phyloP scores from a whole-genome alignment of 805 yeast species.

The Starmerella ratchasimensis region DNA sequence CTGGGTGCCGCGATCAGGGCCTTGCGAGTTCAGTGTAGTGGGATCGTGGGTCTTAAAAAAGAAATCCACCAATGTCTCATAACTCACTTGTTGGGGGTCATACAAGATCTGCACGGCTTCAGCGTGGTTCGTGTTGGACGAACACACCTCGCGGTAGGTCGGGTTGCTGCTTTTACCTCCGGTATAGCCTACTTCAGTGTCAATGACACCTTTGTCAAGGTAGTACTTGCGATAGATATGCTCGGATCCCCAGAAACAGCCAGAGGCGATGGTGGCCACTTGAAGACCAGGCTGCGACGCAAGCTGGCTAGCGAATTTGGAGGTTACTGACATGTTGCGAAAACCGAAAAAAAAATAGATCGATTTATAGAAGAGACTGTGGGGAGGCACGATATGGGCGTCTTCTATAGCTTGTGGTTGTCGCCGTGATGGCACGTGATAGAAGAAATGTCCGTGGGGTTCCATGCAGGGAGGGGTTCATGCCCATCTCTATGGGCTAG shows the following conservation, averaged over 20 bases:
- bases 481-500: too few relatives aligned
- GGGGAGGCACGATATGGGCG: too few relatives aligned
- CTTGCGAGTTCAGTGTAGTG: conserved; percentile 69
- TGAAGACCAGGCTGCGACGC: conserved; percentile 6
- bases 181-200: conserved; percentile 78
- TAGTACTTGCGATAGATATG: conserved; percentile 64
- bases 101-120: conserved; percentile 75
- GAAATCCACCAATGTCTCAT: conserved; percentile 56
- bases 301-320: conserved; percentile 7
- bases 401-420: too few relatives aligned
- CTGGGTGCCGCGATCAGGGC: conserved; percentile 80
- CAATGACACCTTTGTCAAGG: conserved; percentile 49
- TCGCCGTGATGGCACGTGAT: too few relatives aligned
- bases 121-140: conserved; percentile 64
- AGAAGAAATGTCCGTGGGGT: too few relatives aligned
- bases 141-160: conserved; percentile 58
- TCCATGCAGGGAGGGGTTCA: too few relatives aligned
- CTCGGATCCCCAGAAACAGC: conserved; percentile 49
- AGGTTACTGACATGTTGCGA: conserved; percentile 1
- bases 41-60: conserved; percentile 94
- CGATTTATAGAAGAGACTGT: too few relatives aligned
- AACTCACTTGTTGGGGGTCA: conserved; percentile 51
- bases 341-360: too few relatives aligned
- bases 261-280: conserved; percentile 42
- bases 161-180: conserved; percentile 50